These are phyloP conservation scores for Tilletiaria anomala DNA, from an alignment of 1,284 basidiomycete genomes.

Conservation along the genomic window DNA sequence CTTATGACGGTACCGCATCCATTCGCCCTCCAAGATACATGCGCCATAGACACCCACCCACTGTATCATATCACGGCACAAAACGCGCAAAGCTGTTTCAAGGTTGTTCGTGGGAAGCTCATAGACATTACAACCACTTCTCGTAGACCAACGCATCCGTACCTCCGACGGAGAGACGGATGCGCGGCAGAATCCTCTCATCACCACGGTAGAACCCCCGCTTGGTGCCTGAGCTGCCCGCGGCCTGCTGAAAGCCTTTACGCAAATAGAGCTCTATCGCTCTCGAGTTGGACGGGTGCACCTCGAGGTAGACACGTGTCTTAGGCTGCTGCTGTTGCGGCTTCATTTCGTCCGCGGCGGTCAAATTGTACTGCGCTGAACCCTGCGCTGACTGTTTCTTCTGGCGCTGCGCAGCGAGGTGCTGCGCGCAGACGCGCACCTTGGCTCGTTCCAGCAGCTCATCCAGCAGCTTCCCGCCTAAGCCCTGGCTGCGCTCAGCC, in stretches of 20 bases:
- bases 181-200: conserved; percentile 11
- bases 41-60: too few species aligned
- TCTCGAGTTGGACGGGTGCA: conserved; percentile 18
- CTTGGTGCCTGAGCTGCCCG: conserved; percentile 5
- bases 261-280: conserved; percentile 15
- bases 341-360: too few species aligned
- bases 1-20: too few species aligned
- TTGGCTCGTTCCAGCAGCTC: conserved; percentile 14
- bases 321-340: not conserved
- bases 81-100: too few species aligned
- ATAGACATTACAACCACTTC: not conserved
- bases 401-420: not conserved
- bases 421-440: conserved; percentile 1
- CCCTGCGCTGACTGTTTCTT: not conserved
- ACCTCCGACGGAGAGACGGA: conserved; percentile 16
- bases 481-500: conserved; percentile 21
- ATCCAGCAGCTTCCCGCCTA: conserved; percentile 20
- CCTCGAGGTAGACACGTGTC: conserved; percentile 8
- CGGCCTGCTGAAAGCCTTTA: conserved; percentile 10
- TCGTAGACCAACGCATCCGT: conserved; percentile 23
- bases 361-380: not conserved
- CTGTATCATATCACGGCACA: too few species aligned
- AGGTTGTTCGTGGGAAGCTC: too few species aligned
- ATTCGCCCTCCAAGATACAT: too few species aligned
- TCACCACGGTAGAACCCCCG: conserved; percentile 22